phyloP scores from a whole-genome alignment of 2,329 filamentous ascomycete genomes.

The Talaromyces amestolkiae region DNA sequence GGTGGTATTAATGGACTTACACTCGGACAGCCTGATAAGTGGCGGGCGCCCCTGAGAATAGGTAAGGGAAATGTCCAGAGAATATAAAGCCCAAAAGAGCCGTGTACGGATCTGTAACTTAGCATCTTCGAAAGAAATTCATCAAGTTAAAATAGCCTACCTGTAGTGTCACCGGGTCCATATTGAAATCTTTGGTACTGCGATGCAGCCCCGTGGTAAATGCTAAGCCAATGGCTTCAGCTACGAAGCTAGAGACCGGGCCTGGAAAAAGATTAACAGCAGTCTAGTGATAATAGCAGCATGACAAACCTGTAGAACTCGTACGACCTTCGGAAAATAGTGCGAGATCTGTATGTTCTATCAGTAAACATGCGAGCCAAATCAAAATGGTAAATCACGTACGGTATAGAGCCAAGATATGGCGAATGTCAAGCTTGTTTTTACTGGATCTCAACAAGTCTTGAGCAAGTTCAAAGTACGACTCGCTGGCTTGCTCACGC shows the following conservation, averaged over 20 bases:
- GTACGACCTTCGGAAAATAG: not conserved
- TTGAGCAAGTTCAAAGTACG: slow-evolving; percentile 2
- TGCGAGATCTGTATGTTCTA: not conserved
- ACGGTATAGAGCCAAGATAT: slow-evolving; percentile 5
- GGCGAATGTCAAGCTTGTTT: slow-evolving; percentile 6
- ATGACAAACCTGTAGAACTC: not conserved
- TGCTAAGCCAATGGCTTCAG: slow-evolving; percentile 4
- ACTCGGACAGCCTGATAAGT: slow-evolving; percentile 4
- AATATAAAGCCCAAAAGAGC: slow-evolving; percentile 10
- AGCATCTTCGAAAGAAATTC: not conserved
- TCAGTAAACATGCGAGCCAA: not conserved
- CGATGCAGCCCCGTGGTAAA: slow-evolving; percentile 8
- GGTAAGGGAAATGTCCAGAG: slow-evolving; percentile 2
- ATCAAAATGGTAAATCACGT: not conserved
- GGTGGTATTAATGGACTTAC: not conserved
- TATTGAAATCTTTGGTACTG: slow-evolving; percentile 6
- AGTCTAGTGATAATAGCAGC: not conserved
- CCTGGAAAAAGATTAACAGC: not conserved
- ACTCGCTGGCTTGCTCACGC: slow-evolving; percentile 2
- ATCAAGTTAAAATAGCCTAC: not conserved
- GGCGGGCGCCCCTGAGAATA: slow-evolving; percentile 3
- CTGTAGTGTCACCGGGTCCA: slow-evolving; percentile 7
- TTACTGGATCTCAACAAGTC: slow-evolving; percentile 2
- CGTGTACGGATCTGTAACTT: slow-evolving; percentile 3
- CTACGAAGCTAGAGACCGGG: slow-evolving; percentile 1